Evolutionary conservation across 176 grass and related monocot species (phyloP).

Genomic region (Oryza australiensis): DNA sequence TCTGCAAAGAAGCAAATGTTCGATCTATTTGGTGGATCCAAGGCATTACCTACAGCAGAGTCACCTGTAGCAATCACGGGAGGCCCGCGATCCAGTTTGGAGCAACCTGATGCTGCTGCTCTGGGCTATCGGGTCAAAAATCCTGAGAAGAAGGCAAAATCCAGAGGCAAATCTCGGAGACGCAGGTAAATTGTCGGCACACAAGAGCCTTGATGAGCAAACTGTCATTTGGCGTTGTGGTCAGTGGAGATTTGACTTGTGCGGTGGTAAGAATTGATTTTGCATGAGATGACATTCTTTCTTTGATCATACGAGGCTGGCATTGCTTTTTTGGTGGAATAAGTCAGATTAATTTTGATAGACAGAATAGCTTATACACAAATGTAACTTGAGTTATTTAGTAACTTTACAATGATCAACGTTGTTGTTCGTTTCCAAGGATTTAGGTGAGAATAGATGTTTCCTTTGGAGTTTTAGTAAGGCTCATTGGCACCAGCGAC

Average conservation of each 20-base stretch:
- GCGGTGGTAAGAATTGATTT: constrained; percentile 25
- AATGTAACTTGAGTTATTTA: constrained; percentile 10
- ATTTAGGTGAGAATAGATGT: constrained; percentile 4
- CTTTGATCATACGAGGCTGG: constrained; percentile 23
- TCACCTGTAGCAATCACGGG: constrained; percentile 37
- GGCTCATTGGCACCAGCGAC: background rate
- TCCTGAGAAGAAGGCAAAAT: constrained; percentile 80
- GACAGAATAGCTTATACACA: constrained; percentile 15
- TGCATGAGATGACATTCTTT: constrained; percentile 10
- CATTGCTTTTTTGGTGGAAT: constrained; percentile 2
- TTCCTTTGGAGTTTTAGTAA: constrained; percentile 1
- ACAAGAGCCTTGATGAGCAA: background rate
- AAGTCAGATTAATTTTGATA: constrained; percentile 28
- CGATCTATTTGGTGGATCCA: constrained; percentile 60
- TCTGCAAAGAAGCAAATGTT: constrained; percentile 36
- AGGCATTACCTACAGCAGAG: constrained; percentile 41
- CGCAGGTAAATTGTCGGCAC: constrained; percentile 34
- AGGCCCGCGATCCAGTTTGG: constrained; percentile 44
- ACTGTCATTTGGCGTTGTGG: background rate
- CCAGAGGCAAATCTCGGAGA: constrained; percentile 65
- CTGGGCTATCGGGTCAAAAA: constrained; percentile 79
- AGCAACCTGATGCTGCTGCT: constrained; percentile 54
- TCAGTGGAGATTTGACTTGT: constrained; percentile 14
- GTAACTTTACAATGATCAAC: constrained; percentile 7
- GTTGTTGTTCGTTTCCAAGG: background rate